Conservation (phyloP, 2,329 filamentous ascomycete species). For the Xylariaceae sp. region DNA sequence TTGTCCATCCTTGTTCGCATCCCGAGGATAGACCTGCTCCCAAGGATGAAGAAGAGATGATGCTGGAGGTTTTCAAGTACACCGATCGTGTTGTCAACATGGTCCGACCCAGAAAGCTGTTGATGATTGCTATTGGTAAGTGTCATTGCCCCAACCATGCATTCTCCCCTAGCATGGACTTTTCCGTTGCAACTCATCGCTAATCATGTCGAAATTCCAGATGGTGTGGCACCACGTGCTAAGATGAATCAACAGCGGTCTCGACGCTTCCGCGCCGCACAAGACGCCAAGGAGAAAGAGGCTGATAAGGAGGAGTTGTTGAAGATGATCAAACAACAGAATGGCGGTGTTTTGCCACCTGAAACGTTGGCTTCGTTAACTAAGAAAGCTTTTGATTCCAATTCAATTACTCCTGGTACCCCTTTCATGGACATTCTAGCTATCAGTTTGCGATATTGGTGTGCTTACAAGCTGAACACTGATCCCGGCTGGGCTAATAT, state of each 20-base stretch:
- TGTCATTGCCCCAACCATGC: constrained; percentile 32
- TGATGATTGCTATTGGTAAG: constrained; percentile 92
- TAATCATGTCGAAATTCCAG: constrained; percentile 40
- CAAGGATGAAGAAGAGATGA: constrained; percentile 97
- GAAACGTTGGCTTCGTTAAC: constrained; percentile 57
- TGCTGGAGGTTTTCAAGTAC: constrained; percentile 96
- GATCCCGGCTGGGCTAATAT: constrained; percentile 93
- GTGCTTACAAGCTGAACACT: constrained; percentile 93
- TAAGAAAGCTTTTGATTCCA: constrained; percentile 89
- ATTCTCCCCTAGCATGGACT: not conserved
- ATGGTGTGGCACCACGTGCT: constrained; percentile 92
- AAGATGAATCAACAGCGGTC: constrained; percentile 99
- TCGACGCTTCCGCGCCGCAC: constrained; percentile 86
- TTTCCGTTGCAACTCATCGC: not conserved
- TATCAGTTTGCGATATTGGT: constrained; percentile 88
- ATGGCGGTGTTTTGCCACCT: constrained; percentile 57
- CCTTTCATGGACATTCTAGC: constrained; percentile 98
- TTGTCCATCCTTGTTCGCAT: constrained; percentile 97
- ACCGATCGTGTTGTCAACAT: constrained; percentile 99
- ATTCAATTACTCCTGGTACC: constrained; percentile 87
- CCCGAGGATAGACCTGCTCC: constrained; percentile 89
- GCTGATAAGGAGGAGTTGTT: constrained; percentile 83
- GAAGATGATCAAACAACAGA: constrained; percentile 76
- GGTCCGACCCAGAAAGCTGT: constrained; percentile 89
- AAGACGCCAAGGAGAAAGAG: constrained; percentile 91